Conservation (phyloP, 1,284 basidiomycete species). For the Puccinia hordei region DNA sequence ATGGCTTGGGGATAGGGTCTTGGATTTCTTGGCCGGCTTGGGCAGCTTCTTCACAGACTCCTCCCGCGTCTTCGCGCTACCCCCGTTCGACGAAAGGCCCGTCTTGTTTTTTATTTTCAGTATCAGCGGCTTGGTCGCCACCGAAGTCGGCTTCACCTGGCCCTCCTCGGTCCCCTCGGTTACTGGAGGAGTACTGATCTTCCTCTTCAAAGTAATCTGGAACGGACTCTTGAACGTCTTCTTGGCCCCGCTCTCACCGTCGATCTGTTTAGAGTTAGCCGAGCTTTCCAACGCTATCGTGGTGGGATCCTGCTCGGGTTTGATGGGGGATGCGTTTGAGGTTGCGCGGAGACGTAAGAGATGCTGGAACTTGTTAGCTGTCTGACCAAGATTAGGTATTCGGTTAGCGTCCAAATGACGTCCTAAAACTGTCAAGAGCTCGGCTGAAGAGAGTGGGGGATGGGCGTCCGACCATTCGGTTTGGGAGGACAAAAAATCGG, state of each 20-base stretch:
- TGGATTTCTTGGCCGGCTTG: conserved; percentile 1
- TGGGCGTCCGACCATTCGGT: neutral
- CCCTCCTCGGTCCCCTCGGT: neutral
- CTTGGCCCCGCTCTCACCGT: neutral
- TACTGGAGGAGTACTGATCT: neutral
- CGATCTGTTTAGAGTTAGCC: neutral
- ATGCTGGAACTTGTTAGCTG: neutral
- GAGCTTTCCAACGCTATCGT: no score
- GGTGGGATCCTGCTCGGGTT: neutral
- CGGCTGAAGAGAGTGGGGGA: neutral
- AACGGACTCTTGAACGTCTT: conserved; percentile 17
- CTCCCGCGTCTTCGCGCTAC: neutral
- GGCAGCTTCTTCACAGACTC: neutral
- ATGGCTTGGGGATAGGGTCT: neutral
- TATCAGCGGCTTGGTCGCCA: neutral
- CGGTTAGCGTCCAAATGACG: conserved; percentile 11
- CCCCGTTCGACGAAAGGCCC: no score
- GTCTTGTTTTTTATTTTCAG: conserved; percentile 8
- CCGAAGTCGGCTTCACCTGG: neutral
- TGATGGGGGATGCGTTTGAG: neutral
- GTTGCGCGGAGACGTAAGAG: neutral
- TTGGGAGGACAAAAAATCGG: conserved; percentile 25
- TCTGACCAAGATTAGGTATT: conserved; percentile 20
- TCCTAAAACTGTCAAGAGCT: neutral
- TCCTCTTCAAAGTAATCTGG: conserved; percentile 16